phyloP scores from a whole-genome alignment of 75 land plant species.

The Larix kaempferi region DNA sequence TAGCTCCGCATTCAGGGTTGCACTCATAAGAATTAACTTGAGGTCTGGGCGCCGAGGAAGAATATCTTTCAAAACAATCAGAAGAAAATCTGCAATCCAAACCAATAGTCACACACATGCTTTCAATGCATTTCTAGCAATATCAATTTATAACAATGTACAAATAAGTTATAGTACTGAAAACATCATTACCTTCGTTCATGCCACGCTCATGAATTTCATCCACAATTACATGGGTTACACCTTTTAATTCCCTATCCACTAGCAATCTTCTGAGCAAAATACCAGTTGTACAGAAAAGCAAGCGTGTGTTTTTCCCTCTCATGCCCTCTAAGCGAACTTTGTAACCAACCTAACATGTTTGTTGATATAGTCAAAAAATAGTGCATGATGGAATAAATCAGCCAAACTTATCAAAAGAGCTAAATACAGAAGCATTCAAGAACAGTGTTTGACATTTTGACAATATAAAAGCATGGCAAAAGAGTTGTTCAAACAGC shows the following conservation, averaged over 20 bases:
- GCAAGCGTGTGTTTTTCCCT: slow-evolving; percentile 27
- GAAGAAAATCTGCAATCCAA: slow-evolving; percentile 31
- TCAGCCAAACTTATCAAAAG: neutral
- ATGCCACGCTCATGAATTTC: slow-evolving; percentile 60
- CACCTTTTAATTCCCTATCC: slow-evolving; percentile 24
- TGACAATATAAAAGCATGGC: neutral
- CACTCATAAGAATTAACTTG: slow-evolving; percentile 51
- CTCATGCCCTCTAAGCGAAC: slow-evolving; percentile 35
- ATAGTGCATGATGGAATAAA: neutral
- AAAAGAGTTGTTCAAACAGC: slow-evolving; percentile 1
- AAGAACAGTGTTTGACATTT: neutral
- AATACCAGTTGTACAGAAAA: slow-evolving; percentile 41
- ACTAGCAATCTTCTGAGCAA: slow-evolving; percentile 29
- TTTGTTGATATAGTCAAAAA: neutral
- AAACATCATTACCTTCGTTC: slow-evolving; percentile 39
- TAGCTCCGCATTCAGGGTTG: slow-evolving; percentile 54
- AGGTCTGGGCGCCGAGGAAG: slow-evolving; percentile 52
- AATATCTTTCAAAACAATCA: slow-evolving; percentile 49
- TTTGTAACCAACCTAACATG: slow-evolving; percentile 31
- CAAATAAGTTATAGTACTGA: neutral
- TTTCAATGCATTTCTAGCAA: neutral
- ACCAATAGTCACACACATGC: neutral
- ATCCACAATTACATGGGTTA: slow-evolving; percentile 38
- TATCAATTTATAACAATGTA: neutral
- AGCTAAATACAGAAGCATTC: neutral